A percentile compares a stretch with the other conserved stretches of the same genome.
Conservation (phyloP, 306 rosid genomes). For the Begonia loranthoides region DNA sequence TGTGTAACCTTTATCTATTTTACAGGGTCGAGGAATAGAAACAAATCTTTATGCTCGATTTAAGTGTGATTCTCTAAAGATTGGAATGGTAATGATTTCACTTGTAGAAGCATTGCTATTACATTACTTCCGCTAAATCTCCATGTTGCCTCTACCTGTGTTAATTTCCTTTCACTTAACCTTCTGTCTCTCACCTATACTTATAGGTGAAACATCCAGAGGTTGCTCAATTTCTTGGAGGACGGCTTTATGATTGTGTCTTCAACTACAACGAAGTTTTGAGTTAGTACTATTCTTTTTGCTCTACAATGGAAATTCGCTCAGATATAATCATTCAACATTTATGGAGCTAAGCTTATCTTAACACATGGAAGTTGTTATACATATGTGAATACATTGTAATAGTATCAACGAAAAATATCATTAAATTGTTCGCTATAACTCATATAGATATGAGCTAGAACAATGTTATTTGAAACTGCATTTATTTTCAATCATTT, state of each 20-base stretch:
- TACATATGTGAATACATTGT: no score
- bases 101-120: no score
- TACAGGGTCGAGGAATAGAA: slow-evolving; percentile 97
- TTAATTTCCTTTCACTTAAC: neutral
- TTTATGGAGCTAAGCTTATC: no score
- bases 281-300: slow-evolving; percentile 15
- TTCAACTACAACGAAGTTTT: slow-evolving; percentile 71
- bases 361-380: no score
- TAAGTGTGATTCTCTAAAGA: slow-evolving; percentile 83
- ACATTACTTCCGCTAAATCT: no score
- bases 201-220: slow-evolving; percentile 80
- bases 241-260: slow-evolving; percentile 88
- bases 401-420: no score
- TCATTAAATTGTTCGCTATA: no score
- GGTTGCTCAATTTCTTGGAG: slow-evolving; percentile 90
- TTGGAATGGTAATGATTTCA: slow-evolving; percentile 65
- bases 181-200: neutral
- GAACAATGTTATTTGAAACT: no score
- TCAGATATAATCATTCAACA: no score
- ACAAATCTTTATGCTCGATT: slow-evolving; percentile 91
- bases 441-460: no score
- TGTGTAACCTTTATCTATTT: slow-evolving; percentile 8
- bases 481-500: no score
- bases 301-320: no score
- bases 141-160: neutral